These are phyloP conservation scores for Ephemerocybe angulata DNA, from an alignment of 768 basidiomycete genomes.

Conservation along the genomic window DNA sequence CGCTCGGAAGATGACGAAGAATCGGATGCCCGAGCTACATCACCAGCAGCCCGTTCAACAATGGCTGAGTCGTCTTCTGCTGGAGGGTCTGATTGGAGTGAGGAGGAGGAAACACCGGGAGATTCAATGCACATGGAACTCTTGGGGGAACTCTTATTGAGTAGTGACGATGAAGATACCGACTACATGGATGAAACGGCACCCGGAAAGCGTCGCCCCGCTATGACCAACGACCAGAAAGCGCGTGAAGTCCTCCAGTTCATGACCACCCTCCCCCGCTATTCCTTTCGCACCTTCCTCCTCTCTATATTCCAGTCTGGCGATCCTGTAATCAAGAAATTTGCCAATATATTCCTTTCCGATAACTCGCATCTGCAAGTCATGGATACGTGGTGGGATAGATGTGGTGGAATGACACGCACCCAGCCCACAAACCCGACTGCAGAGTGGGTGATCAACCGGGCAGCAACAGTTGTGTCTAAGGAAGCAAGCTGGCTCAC, in stretches of 20 bases:
- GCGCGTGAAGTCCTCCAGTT: neutral
- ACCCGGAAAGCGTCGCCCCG: neutral
- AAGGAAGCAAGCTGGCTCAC: slow-evolving; percentile 7
- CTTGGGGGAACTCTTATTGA: too few relatives aligned
- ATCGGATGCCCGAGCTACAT: too few relatives aligned
- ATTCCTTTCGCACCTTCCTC: slow-evolving; percentile 6
- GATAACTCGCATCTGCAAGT: neutral
- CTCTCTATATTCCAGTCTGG: slow-evolving; percentile 6
- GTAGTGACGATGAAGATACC: neutral
- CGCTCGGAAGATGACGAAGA: too few relatives aligned
- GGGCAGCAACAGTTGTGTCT: slow-evolving; percentile 2
- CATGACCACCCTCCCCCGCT: slow-evolving; percentile 5
- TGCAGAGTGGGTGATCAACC: slow-evolving; percentile 4
- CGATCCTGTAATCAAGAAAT: neutral
- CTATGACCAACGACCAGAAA: slow-evolving; percentile 5
- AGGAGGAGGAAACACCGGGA: too few relatives aligned
- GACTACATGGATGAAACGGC: neutral
- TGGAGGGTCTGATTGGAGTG: too few relatives aligned
- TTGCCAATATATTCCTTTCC: slow-evolving; percentile 5
- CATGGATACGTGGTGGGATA: too few relatives aligned
- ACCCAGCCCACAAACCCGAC: too few relatives aligned
- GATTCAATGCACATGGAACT: too few relatives aligned
- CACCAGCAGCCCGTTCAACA: too few relatives aligned
- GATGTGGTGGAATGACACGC: too few relatives aligned
- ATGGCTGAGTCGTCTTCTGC: too few relatives aligned